These are phyloP conservation scores for Fraxinus cuspidata DNA, from an alignment of 257 asterid genomes.

Conservation along the genomic window DNA sequence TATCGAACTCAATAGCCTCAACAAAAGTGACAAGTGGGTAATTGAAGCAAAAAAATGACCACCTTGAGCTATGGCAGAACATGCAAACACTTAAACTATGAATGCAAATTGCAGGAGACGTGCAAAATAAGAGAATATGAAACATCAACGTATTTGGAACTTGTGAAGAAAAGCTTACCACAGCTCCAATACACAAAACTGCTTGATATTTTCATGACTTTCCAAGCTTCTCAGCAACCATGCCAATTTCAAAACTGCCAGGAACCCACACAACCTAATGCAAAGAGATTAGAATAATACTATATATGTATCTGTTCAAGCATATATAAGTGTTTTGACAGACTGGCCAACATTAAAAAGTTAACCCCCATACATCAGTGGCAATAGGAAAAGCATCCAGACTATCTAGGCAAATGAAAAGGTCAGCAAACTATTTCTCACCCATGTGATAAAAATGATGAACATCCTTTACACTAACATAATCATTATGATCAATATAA, in stretches of 20 bases:
- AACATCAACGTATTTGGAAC: neutral
- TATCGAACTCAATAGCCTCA: too few relatives aligned
- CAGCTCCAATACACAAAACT: conserved; percentile 87
- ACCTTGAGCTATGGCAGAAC: neutral
- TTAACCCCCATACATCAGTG: neutral
- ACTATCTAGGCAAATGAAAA: neutral
- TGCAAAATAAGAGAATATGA: neutral
- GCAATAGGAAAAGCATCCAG: neutral
- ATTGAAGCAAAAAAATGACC: neutral
- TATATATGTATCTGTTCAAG: conserved; percentile 10
- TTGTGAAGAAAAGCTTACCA: conserved; percentile 51
- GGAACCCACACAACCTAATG: conserved; percentile 94
- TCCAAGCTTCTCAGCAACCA: conserved; percentile 83
- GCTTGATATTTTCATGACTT: conserved; percentile 79
- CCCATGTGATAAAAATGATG: neutral
- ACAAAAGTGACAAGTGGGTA: too few relatives aligned
- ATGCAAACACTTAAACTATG: too few relatives aligned
- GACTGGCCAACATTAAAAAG: neutral
- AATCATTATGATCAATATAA: neutral
- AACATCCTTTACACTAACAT: neutral
- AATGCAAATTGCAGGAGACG: neutral
- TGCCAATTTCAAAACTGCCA: conserved; percentile 84
- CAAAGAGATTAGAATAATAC: conserved; percentile 10
- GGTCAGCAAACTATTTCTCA: neutral
- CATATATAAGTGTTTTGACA: neutral